A percentile compares a stretch with the other conserved stretches of the same genome.
phyloP scores from a whole-genome alignment of 2,329 filamentous ascomycete species.

The Claviceps africana region DNA sequence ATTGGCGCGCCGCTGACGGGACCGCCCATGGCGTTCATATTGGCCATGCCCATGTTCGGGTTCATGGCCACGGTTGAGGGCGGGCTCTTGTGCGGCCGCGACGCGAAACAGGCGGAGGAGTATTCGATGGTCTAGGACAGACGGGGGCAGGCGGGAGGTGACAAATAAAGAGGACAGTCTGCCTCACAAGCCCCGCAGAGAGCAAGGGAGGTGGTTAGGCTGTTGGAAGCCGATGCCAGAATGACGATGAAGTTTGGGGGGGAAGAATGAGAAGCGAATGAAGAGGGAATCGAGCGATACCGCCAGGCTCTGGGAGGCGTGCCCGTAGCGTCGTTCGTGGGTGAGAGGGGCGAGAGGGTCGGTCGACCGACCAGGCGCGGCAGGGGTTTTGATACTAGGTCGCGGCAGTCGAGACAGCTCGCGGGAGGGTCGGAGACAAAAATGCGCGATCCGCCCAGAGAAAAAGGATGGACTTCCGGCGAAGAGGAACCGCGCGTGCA shows the following conservation, averaged over 20 bases:
- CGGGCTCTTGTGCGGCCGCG: constrained; percentile 2
- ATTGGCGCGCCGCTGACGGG: constrained; percentile 47
- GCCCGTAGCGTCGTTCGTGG: constrained; percentile 12
- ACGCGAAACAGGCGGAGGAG: constrained; percentile 7
- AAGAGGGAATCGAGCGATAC: constrained; percentile 6
- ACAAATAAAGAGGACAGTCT: constrained; percentile 5
- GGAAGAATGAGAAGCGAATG: not conserved
- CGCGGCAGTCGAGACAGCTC: constrained; percentile 6
- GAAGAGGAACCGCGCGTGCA: constrained; percentile 1
- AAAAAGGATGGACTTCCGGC: not conserved
- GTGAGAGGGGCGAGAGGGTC: constrained; percentile 12
- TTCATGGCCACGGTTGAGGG: constrained; percentile 33
- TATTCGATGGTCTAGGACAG: constrained; percentile 2
- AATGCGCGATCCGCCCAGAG: constrained; percentile 5
- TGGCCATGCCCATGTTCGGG: constrained; percentile 50
- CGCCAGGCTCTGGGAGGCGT: constrained; percentile 19
- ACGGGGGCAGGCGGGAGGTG: constrained; percentile 8
- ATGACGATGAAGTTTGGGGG: not conserved
- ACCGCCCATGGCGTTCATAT: constrained; percentile 55
- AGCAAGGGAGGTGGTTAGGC: constrained; percentile 9
- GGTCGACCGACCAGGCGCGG: constrained; percentile 6
- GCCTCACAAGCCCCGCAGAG: constrained; percentile 3
- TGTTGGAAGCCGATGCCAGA: constrained; percentile 14
- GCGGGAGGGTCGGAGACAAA: not conserved
- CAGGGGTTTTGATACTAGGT: constrained; percentile 5